phyloP scores from a whole-genome alignment of 164 flowering plant genomes.

The Dillenia turbinata region DNA sequence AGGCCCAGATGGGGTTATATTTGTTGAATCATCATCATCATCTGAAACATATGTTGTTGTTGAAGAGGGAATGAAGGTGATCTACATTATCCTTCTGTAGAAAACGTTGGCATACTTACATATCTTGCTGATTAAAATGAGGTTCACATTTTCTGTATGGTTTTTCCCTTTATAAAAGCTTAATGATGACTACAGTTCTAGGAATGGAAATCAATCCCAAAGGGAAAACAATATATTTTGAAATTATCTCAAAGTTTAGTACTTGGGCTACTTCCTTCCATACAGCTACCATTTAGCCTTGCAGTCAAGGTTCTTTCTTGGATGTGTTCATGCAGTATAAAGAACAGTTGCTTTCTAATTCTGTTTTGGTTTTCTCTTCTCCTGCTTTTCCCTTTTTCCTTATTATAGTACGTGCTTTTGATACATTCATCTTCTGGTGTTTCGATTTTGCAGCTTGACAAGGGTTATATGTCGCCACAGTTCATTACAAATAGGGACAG shows the following conservation, averaged over 20 bases:
- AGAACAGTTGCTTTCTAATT: not conserved
- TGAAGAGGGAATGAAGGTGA: constrained; percentile 95
- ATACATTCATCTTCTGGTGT: constrained; percentile 8
- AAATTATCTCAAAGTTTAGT: too few species aligned
- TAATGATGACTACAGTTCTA: not conserved
- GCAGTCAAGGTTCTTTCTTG: too few species aligned
- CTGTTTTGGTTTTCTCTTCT: not conserved
- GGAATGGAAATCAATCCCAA: too few species aligned
- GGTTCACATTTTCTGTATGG: not conserved
- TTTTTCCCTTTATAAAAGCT: not conserved
- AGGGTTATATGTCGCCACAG: constrained; percentile 82
- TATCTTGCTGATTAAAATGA: not conserved
- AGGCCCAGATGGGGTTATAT: constrained; percentile 87
- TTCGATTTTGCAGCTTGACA: constrained; percentile 58
- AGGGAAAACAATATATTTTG: too few species aligned
- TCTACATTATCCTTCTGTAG: not conserved
- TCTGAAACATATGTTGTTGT: constrained; percentile 65
- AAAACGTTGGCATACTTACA: not conserved
- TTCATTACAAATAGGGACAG: constrained; percentile 71
- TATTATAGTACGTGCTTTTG: constrained; percentile 8
- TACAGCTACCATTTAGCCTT: too few species aligned
- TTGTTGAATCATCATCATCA: constrained; percentile 69
- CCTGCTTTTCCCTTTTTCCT: not conserved
- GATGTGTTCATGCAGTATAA: not conserved
- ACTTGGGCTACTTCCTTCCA: too few species aligned